Base-by-base conservation (phyloP, 2,329 filamentous ascomycete genomes). In the Microsporum audouinii region DNA sequence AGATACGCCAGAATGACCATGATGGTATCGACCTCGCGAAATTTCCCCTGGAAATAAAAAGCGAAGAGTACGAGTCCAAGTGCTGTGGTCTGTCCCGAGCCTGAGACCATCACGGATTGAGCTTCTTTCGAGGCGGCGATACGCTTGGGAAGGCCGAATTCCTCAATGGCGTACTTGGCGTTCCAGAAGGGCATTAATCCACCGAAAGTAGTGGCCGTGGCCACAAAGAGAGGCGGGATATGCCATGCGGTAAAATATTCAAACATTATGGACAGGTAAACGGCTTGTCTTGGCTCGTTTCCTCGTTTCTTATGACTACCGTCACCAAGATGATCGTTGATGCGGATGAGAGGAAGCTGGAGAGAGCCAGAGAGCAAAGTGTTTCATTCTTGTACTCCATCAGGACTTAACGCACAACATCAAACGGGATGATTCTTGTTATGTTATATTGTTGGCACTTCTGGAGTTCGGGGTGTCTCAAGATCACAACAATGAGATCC, bases 161-260 rank as follows among this genome's bases (percentile, higher is more conserved):
- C 70, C 29, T 65, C 63, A 43, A 75, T 74, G 10, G 72, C 71
- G 31, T 64, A 66, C 27, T 66, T 59, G 1, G 71, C 66, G 58
- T 70, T 69, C 64, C 66, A 71, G 39, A 75, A 64, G 12, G 72
- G 73, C 5, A 72, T 66, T 38, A 73, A 63, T 10, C 71, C 71
- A 27, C 71, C 71, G 55, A 74, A 65, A 2, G 68, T 71, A 17
- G 68, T 68, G 6, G 68, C 63, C 23, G 68, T 71, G 23, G 69
- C 72, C 17, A 72, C 63, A 2, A 64, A 49, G 43, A 64, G 60
- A 33, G 56, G 17, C 29, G 62, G 62, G 33, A 63, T 53, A 43
- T 65, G 63, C 45, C 36, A 29, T 4, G 60, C 39, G 31, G 59
- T 47, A 31, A 65, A 65, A 27, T 58, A 56, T 14, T 31, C 45